Evolutionary conservation across 768 basidiomycete species (phyloP).

Genomic region (Lactarius akahatsu): DNA sequence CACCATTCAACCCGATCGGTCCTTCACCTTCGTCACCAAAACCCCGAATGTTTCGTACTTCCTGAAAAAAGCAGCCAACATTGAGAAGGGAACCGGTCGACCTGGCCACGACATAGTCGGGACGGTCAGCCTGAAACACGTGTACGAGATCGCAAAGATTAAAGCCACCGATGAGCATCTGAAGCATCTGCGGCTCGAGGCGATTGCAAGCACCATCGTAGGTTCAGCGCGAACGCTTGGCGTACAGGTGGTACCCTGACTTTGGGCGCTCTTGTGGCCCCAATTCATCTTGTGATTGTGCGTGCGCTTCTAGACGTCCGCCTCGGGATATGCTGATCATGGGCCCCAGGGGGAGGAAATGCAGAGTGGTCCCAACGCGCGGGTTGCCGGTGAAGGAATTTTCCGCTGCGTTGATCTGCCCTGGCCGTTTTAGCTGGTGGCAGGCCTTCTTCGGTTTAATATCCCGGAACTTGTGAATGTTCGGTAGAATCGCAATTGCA

Average conservation of each 20-base stretch:
- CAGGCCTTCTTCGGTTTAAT: slow-evolving; percentile 27
- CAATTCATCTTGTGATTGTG: slow-evolving; percentile 19
- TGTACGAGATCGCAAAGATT: slow-evolving; percentile 98
- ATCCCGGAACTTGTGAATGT: slow-evolving; percentile 30
- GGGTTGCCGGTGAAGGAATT: slow-evolving; percentile 21
- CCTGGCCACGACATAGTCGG: slow-evolving; percentile 77
- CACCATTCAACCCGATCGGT: slow-evolving; percentile 89
- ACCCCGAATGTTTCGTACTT: slow-evolving; percentile 89
- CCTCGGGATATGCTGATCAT: slow-evolving; percentile 24
- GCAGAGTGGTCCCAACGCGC: slow-evolving; percentile 17
- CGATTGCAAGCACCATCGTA: slow-evolving; percentile 83
- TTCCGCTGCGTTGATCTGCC: slow-evolving; percentile 21
- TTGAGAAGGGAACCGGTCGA: slow-evolving; percentile 86
- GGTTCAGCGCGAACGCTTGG: slow-evolving; percentile 89
- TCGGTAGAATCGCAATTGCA: slow-evolving; percentile 29
- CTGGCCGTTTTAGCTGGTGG: slow-evolving; percentile 23
- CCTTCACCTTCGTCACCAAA: slow-evolving; percentile 91
- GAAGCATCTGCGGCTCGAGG: slow-evolving; percentile 82
- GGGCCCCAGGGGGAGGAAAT: slow-evolving; percentile 6
- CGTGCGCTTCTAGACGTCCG: slow-evolving; percentile 16
- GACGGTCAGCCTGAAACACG: slow-evolving; percentile 91
- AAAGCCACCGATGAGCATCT: slow-evolving; percentile 89
- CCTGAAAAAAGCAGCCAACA: slow-evolving; percentile 84
- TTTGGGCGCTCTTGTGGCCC: slow-evolving; percentile 24
- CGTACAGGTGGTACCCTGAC: slow-evolving; percentile 84